These are phyloP conservation scores for Lasiosphaeris hirsuta DNA, from an alignment of 495 filamentous ascomycete species.

Conservation along the genomic window DNA sequence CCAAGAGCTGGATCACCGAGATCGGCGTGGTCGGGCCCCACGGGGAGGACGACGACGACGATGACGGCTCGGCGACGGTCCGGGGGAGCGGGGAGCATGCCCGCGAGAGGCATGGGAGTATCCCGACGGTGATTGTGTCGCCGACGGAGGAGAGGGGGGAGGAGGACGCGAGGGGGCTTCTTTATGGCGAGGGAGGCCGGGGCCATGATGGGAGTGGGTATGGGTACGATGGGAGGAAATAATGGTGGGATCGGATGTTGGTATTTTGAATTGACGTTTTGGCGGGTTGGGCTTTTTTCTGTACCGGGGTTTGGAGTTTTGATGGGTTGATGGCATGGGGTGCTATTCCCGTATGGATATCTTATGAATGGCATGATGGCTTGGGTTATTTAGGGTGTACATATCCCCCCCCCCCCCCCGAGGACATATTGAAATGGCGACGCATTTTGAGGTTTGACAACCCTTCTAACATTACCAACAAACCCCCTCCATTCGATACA, in stretches of 20 bases:
- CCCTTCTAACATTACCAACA: neutral
- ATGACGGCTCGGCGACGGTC: conserved; percentile 9
- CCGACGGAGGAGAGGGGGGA: conserved; percentile 12
- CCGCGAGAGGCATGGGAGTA: conserved; percentile 6
- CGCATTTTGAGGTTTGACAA: too few relatives aligned
- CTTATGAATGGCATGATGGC: neutral
- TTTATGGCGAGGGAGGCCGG: conserved; percentile 3
- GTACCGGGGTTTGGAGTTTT: conserved; percentile 1
- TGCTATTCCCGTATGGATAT: neutral
- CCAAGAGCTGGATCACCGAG: conserved; percentile 26
- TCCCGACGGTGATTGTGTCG: conserved; percentile 15
- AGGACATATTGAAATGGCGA: too few relatives aligned
- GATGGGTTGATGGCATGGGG: neutral
- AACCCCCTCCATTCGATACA: neutral
- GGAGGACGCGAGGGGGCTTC: conserved; percentile 17
- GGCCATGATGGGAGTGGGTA: neutral
- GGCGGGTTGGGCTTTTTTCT: neutral
- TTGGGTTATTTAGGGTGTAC: neutral
- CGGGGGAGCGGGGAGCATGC: conserved; percentile 2
- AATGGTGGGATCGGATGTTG: neutral
- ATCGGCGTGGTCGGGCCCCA: conserved; percentile 14
- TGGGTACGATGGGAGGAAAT: neutral
- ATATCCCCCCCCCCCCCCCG: too few relatives aligned
- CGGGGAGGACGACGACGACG: conserved; percentile 9
- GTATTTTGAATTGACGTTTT: neutral